Evolutionary conservation across 169 alveolate species (phyloP), one percentile per base, ranked within the genome.

Genomic region (Hammondia hammondi): DNA sequence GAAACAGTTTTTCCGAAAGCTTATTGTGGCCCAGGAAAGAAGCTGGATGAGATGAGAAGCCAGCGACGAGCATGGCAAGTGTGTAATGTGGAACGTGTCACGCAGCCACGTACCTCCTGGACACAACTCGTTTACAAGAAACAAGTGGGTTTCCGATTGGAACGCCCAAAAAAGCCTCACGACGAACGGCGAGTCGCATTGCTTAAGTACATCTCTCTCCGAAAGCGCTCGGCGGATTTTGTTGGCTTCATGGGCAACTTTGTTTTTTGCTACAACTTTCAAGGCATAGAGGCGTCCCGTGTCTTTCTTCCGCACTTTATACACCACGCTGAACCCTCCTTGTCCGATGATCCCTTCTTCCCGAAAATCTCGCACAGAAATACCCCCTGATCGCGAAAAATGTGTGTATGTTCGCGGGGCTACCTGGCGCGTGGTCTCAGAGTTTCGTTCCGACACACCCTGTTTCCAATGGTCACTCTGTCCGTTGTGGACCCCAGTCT

Each of bases 311-410:
- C 93, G 52, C 19, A 89, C 93, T 32, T 72, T 71, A 43, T 52
- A 71, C 32, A 89, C 93, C 43, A 71, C 56, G 70, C 93, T 89
- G 85, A 89, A 89, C n/a, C 93, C 93, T 70, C 93, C 93, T 14
- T 57, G 29, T 21, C 93, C 93, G 14, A 89, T 89, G n/a, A 32
- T 61, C 61, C 85, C 32, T 32, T 89, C 93, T 7, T 52, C 19
- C 39, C 84, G 39, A 37, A 89, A 89, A 27, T 77, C 32, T 46
- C 87, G 32, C 14, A 77, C 87, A 39, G 48, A 77, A 0, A 77
- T 4, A 17, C 87, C 87, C 24, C 87, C 87, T 6, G 87, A 46
- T 29, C 48, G 87, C 9, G 87, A 4, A 19, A 46, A 46, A 77
- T 17, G 87, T 5, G 43, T 24, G 46, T 77, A 77, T 32, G 48